Base-by-base conservation (phyloP, 225 moss, liverwort and hornwort genomes). In the Rhytidiadelphus loreus region DNA sequence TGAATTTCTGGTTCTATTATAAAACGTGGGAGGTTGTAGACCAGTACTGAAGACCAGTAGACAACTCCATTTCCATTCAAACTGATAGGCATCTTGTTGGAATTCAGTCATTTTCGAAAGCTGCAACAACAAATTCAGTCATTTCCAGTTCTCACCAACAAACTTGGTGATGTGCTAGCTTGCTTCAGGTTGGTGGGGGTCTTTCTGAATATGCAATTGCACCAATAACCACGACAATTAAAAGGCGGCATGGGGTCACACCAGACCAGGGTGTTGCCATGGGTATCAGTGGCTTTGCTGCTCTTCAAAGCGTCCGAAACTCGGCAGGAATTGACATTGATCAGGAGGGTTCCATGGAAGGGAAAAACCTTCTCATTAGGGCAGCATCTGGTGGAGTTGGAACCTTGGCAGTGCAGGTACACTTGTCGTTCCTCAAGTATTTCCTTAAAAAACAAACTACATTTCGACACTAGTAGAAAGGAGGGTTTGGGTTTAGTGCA, bases 311-410 rank as follows among this genome's bases (percentile, higher is more conserved):
- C 81, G 92, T 96, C 23, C 94, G 93, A 3, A 95, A 93, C 80
- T 93, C 91, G 22, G 94, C 84, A 13, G 95, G 95, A 19, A 89
- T 96, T 69, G 90, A 92, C 87, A 91, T 96, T 39, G 95, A 96
- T 41, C 52, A 33, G 73, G 90, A 93, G 32, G 92, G 89, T 39
- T 66, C 86, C 30, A 77, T 62, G 81, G 87, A 87, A 74, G 77
- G 91, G 7, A 93, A 90, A 87, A 92, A 89, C 53, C 91, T 98
- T 33, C 93, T 98, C 26, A 90, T 96, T 24, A 93, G 90, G 24
- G 95, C 86, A 35, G 96, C 91, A 84, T 90, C 96, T 14, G 96
- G 96, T 59, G 96, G 96, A 68, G 96, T 98, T 17, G 96, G 96
- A 30, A 89, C 89, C 53, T 92, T 94, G 68, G 96, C 95, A 48